phyloP scores from a whole-genome alignment of 257 asterid genomes.

The Apocynum venetum region DNA sequence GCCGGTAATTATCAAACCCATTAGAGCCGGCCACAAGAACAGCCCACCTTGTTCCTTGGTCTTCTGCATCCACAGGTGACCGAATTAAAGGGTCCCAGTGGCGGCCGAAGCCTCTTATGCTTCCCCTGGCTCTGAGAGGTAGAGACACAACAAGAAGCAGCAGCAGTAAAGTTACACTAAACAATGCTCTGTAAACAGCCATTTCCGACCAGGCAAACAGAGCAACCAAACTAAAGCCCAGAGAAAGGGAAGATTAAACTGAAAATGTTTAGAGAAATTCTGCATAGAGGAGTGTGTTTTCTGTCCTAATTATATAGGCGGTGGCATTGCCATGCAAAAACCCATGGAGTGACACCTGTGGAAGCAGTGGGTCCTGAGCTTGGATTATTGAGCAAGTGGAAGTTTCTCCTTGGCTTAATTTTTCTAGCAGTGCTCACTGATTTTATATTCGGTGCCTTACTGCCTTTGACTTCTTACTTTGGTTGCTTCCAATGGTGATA shows the following conservation, averaged over 20 bases:
- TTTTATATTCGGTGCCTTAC: no score
- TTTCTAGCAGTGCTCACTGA: no score
- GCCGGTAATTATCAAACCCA: slow-evolving; percentile 81
- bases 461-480: no score
- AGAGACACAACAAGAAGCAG: slow-evolving; percentile 27
- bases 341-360: slow-evolving; percentile 46
- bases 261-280: neutral
- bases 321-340: slow-evolving; percentile 55
- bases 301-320: neutral
- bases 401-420: no score
- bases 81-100: slow-evolving; percentile 69
- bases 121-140: slow-evolving; percentile 19
- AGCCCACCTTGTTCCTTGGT: slow-evolving; percentile 68
- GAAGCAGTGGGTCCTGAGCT: slow-evolving; percentile 23
- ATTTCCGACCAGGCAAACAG: slow-evolving; percentile 14
- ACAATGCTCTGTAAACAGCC: slow-evolving; percentile 27
- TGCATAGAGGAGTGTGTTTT: neutral
- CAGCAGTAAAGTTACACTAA: slow-evolving; percentile 26
- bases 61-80: slow-evolving; percentile 47
- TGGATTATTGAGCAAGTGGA: neutral
- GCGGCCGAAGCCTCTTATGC: slow-evolving; percentile 15
- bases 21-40: slow-evolving; percentile 91
- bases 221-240: neutral
- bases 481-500: no score
- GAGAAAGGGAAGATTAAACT: neutral